Base-by-base conservation (phyloP, 345 rosid genomes). In the Crucihimalaya himalaica region DNA sequence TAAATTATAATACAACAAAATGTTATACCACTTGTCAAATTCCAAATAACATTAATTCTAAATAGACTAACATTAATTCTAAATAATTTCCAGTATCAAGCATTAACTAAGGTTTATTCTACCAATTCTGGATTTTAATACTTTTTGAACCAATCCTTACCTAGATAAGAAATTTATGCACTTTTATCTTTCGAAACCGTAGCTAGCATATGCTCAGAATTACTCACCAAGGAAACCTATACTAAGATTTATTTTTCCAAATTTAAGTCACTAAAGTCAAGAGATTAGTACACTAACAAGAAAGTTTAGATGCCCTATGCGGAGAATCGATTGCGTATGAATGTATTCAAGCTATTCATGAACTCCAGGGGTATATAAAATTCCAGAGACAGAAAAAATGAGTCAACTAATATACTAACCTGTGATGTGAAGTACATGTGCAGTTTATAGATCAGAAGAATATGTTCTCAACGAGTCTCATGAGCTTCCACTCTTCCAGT, bases 121-220 rank as follows among this genome's bases (percentile, higher is more conserved):
- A 70, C 59, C 23, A 43, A 25, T 61, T 68, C 13, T 5, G 39
- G 39, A 35, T 60, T 75, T 74, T 14, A 67, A 59, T 39, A 27
- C 27, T 60, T 42, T 34, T 43, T 21, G 1, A 69, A 62, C 70
- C 13, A 32, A 68, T 53, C 10, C 66, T 63, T 63, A 18, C 65
- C 58, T 53, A 46, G n/a, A 46, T 70, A 46, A 34, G 43, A 62
- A 69, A 63, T 1, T 6, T 21, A 15, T 51, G 21, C 3, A 11
- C 58, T 43, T 53, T 59, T 62, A 43, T 4, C 65, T 43, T 61
- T 53, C 32, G 14, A 62, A 13, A 61, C 5, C 63, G 28, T 18
- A 28, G 61, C 80, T 63, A 76, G 75, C 71, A 76, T 76, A 76
- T 76, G 80, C 80, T 63, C 14, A 55, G 66, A n/a, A 70, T 70